Base-by-base conservation (phyloP, 805 yeast species). In the Saccharomyces jurei region DNA sequence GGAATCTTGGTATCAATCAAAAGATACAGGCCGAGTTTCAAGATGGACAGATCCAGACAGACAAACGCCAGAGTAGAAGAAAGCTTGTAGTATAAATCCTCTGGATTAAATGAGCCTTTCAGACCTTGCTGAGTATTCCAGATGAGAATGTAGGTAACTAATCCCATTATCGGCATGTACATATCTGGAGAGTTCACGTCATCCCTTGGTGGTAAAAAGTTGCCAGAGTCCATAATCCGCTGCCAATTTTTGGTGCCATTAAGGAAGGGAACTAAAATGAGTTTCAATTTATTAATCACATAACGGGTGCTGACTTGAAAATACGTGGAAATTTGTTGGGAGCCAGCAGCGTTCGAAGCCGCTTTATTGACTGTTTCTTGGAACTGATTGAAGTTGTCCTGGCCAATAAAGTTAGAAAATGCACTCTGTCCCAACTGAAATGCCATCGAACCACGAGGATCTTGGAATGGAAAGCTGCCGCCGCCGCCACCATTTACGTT, bases 131-230 rank as follows among this genome's bases (percentile, higher is more conserved):
- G 79, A 25, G 87, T 78, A 2, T 96, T 92, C 80, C 92, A 83
- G 41, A 89, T 77, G 56, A 94, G 74, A 51, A 92, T 84, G 65
- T 91, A 91, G 0, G 98, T 89, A 50, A 89, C 81, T 63, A 87
- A 81, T 1, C 97, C 88, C 97, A 95, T 94, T 57, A 88, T 57
- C 5, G 99, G 99, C 53, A 94, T 88, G 71, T 94, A 94, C 75
- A 94, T 79, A 69, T 94, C 99, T 2, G 99, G 99, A 0, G 98
- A 95, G 65, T 95, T 94, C 55, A 86, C 77, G 68, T 94, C 99
- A 57, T 87, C 88, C 49, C 80, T 72, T 14, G 99, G 97, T 10
- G 88, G 82, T 2, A 89, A 52, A 51, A 63, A 68, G 3, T 56
- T 41, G 9, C 57, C 49, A 1, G 60, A 46, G 30, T 61, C 64